A percentile compares a stretch with the other conserved stretches of the same genome.
These are phyloP conservation scores for Aspergillus ellipticus DNA, from an alignment of 495 filamentous ascomycete genomes.

Conservation along the genomic window DNA sequence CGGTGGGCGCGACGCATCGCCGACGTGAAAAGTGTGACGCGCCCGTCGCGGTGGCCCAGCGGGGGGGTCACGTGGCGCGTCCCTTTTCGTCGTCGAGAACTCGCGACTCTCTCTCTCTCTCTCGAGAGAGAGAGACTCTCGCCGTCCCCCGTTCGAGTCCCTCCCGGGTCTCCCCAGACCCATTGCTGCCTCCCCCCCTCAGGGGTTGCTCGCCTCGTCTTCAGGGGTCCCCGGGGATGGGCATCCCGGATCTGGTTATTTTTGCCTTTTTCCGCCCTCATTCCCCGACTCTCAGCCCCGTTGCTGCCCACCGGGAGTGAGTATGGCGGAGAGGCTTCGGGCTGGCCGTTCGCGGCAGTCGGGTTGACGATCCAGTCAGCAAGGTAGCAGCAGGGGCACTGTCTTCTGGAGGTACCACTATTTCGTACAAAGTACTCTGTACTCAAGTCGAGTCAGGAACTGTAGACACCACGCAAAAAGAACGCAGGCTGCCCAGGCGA, in stretches of 20 bases:
- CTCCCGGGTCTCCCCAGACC: not conserved
- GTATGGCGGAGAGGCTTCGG: too few relatives aligned
- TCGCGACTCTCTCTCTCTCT: not conserved
- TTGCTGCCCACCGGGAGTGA: too few relatives aligned
- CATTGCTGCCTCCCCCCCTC: not conserved
- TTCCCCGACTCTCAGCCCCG: not conserved
- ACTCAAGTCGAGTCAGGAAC: not conserved
- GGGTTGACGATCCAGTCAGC: too few relatives aligned
- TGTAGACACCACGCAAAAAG: too few relatives aligned
- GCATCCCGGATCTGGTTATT: not conserved
- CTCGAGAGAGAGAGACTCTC: too few relatives aligned
- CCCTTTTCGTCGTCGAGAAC: not conserved
- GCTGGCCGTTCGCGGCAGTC: too few relatives aligned
- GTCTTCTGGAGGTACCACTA: too few relatives aligned
- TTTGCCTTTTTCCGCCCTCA: not conserved
- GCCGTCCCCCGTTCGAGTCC: conserved; percentile 18
- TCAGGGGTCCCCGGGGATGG: not conserved
- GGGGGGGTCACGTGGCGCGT: conserved; percentile 23
- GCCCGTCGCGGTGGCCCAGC: conserved; percentile 22
- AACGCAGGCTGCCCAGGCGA: too few relatives aligned
- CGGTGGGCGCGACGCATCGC: not conserved
- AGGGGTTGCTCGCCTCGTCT: not conserved
- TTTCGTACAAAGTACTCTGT: too few relatives aligned
- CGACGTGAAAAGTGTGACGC: conserved; percentile 18
- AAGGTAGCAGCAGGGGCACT: too few relatives aligned